Conservation (phyloP, 768 basidiomycete species). For the Lactarius sp. region DNA sequence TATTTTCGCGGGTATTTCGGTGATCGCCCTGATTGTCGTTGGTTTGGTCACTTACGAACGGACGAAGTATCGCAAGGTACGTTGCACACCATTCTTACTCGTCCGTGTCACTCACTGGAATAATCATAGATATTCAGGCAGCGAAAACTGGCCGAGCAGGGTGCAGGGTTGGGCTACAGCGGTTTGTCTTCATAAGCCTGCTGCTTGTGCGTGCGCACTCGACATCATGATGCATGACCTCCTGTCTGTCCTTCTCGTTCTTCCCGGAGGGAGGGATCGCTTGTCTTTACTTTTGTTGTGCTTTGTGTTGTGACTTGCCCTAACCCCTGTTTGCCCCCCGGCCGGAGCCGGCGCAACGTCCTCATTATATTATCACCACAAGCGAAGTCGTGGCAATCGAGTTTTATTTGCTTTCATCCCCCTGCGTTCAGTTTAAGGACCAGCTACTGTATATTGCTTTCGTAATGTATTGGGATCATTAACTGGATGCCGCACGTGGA, state of each 20-base stretch:
- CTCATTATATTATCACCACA: constrained; percentile 5
- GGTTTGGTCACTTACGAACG: constrained; percentile 84
- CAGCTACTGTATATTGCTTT: constrained; percentile 14
- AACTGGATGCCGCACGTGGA: not conserved
- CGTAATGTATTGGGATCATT: not conserved
- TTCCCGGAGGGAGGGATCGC: not conserved
- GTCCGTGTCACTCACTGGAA: constrained; percentile 1
- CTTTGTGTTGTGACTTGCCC: not conserved
- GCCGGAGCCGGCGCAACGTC: not conserved
- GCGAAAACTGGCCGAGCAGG: constrained; percentile 65
- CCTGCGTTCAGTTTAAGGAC: not conserved
- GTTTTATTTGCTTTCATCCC: not conserved
- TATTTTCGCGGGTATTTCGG: constrained; percentile 81
- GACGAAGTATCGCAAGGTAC: constrained; percentile 77
- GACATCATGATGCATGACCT: not conserved
- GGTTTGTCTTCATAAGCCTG: constrained; percentile 36
- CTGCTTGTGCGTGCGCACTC: not conserved
- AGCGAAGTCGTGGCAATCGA: not conserved
- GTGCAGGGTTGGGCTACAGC: constrained; percentile 54
- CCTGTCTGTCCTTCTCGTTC: not conserved
- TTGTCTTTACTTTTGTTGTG: not conserved
- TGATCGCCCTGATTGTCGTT: constrained; percentile 76
- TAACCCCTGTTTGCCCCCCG: not conserved
- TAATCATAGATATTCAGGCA: constrained; percentile 53
- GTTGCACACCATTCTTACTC: constrained; percentile 26